phyloP scores from a whole-genome alignment of 169 alveolate species.

The Plasmodium falciparum region DNA sequence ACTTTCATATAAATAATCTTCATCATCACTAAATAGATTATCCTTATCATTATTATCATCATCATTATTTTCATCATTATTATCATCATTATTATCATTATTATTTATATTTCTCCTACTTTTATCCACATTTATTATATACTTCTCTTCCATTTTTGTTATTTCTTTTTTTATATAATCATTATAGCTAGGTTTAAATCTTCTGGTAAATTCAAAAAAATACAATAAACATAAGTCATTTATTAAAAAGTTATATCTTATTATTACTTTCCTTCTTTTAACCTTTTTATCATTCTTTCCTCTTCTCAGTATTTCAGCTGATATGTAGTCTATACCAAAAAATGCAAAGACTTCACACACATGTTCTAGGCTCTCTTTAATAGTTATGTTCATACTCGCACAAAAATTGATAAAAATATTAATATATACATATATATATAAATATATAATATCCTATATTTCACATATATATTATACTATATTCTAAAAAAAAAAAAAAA shows the following conservation, averaged over 20 bases:
- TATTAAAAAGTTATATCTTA: conserved; percentile 32
- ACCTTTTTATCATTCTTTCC: conserved; percentile 42
- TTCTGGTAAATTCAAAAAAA: conserved; percentile 50
- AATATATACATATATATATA: too few relatives aligned
- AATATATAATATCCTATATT: too few relatives aligned
- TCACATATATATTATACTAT: too few relatives aligned
- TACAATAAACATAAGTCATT: conserved; percentile 63
- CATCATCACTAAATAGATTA: conserved; percentile 7
- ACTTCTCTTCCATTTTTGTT: conserved; percentile 18
- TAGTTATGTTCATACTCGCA: conserved; percentile 28
- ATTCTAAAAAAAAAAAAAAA: too few relatives aligned
- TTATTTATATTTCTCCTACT: not conserved
- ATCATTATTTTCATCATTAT: not conserved
- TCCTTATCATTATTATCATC: not conserved
- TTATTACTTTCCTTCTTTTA: conserved; percentile 40
- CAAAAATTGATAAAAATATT: not conserved
- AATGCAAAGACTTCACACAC: conserved; percentile 42
- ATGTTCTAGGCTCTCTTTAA: conserved; percentile 72
- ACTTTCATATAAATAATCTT: conserved; percentile 28
- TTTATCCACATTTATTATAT: not conserved
- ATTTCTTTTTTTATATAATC: conserved; percentile 52
- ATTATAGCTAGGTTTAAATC: conserved; percentile 52
- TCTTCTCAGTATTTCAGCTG: conserved; percentile 60
- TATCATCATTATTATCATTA: not conserved
- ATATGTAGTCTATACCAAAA: conserved; percentile 68